Evolutionary conservation across 78 protist species (phyloP).

Genomic region (Emiliania huxleyi): DNA sequence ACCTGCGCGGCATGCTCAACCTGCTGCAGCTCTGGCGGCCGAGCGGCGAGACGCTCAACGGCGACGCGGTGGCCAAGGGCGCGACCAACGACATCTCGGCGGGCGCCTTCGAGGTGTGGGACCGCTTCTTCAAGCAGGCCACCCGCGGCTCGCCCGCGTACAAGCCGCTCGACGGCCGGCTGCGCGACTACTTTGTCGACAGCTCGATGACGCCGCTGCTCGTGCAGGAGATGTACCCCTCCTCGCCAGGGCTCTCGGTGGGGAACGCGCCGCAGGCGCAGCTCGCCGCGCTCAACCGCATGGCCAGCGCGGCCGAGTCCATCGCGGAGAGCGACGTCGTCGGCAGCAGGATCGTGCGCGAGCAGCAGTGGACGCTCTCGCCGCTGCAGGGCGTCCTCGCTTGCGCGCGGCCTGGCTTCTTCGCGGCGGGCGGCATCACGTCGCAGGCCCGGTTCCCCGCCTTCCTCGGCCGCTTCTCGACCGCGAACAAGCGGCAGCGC

Average conservation of each 20-base stretch:
- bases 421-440: background rate
- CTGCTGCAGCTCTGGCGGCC: constrained; percentile 44
- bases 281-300: background rate
- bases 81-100: background rate
- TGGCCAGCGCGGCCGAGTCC: constrained; percentile 33
- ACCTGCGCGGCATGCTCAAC: constrained; percentile 62
- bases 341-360: background rate
- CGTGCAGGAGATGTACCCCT: no score
- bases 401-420: background rate
- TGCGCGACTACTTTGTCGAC: constrained; percentile 28
- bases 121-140: background rate
- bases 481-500: constrained; percentile 43
- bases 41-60: background rate
- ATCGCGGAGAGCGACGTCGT: constrained; percentile 47
- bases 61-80: background rate
- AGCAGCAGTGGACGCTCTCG: constrained; percentile 40
- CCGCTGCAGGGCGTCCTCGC: constrained; percentile 7
- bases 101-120: background rate
- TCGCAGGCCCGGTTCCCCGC: background rate
- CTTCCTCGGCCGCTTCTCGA: constrained; percentile 49
- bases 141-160: no score
- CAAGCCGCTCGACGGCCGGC: background rate
- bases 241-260: no score
- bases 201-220: constrained; percentile 10
- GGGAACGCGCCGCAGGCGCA: background rate